phyloP scores from a whole-genome alignment of 1,284 basidiomycete species.

The Papiliotrema flavescens region DNA sequence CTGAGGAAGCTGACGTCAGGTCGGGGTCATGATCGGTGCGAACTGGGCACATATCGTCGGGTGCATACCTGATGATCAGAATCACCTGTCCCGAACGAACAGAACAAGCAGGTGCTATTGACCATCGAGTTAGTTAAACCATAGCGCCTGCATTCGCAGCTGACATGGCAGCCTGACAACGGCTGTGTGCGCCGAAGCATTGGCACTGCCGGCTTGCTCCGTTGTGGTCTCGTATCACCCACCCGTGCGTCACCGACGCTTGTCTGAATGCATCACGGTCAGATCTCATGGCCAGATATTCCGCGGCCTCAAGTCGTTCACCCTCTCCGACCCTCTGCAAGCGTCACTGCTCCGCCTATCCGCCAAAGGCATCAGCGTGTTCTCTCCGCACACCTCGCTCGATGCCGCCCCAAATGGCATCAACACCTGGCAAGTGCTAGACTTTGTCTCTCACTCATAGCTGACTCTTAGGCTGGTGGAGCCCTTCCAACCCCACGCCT shows the following conservation, averaged over 20 bases:
- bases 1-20: conserved; percentile 52
- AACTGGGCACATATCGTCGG: neutral
- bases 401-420: conserved; percentile 79
- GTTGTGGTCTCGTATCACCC: conserved; percentile 82
- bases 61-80: conserved; percentile 52
- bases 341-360: conserved; percentile 71
- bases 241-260: conserved; percentile 47
- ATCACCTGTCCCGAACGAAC: conserved; percentile 61
- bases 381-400: conserved; percentile 80
- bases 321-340: conserved; percentile 74
- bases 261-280: neutral
- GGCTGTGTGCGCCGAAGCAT: conserved; percentile 70
- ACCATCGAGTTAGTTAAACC: conserved; percentile 70
- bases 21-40: conserved; percentile 73
- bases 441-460: neutral
- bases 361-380: conserved; percentile 77
- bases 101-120: conserved; percentile 65
- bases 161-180: conserved; percentile 64
- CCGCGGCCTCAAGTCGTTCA: conserved; percentile 70
- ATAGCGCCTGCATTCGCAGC: neutral
- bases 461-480: conserved; percentile 35
- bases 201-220: conserved; percentile 59
- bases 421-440: conserved; percentile 64
- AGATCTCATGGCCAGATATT: conserved; percentile 59
- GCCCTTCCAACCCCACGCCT: conserved; percentile 29